A percentile compares a stretch with the other conserved stretches of the same genome.
phyloP scores from a whole-genome alignment of 169 alveolate genomes.

The Plasmodium ovale region DNA sequence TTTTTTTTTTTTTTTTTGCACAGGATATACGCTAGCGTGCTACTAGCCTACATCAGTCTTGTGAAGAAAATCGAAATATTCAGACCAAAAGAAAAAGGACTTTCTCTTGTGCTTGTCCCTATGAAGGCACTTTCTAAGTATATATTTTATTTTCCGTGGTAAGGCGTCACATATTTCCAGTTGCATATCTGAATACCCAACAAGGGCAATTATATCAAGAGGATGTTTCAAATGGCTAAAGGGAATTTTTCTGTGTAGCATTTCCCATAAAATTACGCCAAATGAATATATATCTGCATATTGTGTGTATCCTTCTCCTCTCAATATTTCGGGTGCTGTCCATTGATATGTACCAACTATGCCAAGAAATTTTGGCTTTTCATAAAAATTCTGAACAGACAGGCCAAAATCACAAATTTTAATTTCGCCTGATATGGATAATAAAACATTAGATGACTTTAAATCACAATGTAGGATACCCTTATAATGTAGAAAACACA shows the following conservation, averaged over 20 bases:
- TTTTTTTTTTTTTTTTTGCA: no score
- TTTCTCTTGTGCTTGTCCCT: constrained; percentile 31
- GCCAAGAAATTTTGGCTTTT: constrained; percentile 79
- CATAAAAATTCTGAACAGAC: constrained; percentile 77
- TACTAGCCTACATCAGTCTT: background rate
- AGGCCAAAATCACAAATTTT: constrained; percentile 93
- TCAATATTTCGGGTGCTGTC: constrained; percentile 89
- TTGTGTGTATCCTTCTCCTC: constrained; percentile 86
- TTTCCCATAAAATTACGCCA: constrained; percentile 89
- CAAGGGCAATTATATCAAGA: constrained; percentile 78
- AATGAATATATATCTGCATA: constrained; percentile 88
- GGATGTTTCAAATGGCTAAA: constrained; percentile 79
- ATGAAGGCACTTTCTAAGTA: constrained; percentile 45
- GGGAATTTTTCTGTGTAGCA: constrained; percentile 86
- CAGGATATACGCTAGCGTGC: background rate
- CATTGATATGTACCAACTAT: constrained; percentile 87
- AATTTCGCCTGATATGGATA: constrained; percentile 87
- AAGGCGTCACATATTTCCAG: constrained; percentile 16
- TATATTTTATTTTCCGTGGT: constrained; percentile 19
- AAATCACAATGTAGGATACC: constrained; percentile 89
- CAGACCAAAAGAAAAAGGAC: constrained; percentile 74
- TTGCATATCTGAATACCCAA: constrained; percentile 76
- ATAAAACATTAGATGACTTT: constrained; percentile 87
- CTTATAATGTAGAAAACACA: constrained; percentile 86
- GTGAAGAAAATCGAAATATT: constrained; percentile 34